Evolutionary conservation across 2,329 filamentous ascomycete species (phyloP).

Genomic region (Mollisiaceae sp.): DNA sequence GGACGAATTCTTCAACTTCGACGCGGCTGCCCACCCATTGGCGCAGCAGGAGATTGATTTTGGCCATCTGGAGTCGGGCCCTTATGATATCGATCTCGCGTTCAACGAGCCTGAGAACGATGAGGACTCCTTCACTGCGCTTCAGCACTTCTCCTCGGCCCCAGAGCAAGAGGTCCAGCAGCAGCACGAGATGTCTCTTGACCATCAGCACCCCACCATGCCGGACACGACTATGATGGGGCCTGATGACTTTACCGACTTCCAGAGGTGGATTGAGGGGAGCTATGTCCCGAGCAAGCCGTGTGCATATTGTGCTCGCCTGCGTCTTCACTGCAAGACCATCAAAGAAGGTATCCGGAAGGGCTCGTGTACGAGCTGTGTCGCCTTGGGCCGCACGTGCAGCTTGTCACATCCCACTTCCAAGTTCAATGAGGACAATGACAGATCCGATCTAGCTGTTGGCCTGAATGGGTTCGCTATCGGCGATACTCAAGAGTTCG

Average conservation of each 20-base stretch:
- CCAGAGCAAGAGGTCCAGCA: constrained; percentile 40
- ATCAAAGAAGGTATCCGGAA: constrained; percentile 64
- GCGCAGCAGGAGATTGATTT: constrained; percentile 21
- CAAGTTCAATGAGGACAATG: not conserved
- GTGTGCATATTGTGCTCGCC: constrained; percentile 57
- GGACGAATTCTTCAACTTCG: constrained; percentile 70
- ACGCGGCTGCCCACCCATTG: constrained; percentile 48
- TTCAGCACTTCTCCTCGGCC: constrained; percentile 60
- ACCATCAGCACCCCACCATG: constrained; percentile 40
- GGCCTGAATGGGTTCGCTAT: not conserved
- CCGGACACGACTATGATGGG: constrained; percentile 43
- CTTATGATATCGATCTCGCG: constrained; percentile 55
- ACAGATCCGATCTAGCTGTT: no score
- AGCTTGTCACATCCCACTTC: constrained; percentile 53
- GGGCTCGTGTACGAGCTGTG: constrained; percentile 67
- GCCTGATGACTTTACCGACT: constrained; percentile 51
- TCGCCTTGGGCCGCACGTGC: constrained; percentile 62
- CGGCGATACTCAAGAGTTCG: constrained; percentile 7
- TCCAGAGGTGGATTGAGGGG: constrained; percentile 42
- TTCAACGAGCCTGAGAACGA: constrained; percentile 62
- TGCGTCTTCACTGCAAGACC: constrained; percentile 63
- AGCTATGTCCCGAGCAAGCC: constrained; percentile 44
- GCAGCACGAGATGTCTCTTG: constrained; percentile 23
- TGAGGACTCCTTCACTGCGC: constrained; percentile 63
- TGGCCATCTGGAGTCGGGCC: constrained; percentile 34